These are phyloP conservation scores for Erodium moschatum DNA, from an alignment of 441 rosid species.

Conservation along the genomic window DNA sequence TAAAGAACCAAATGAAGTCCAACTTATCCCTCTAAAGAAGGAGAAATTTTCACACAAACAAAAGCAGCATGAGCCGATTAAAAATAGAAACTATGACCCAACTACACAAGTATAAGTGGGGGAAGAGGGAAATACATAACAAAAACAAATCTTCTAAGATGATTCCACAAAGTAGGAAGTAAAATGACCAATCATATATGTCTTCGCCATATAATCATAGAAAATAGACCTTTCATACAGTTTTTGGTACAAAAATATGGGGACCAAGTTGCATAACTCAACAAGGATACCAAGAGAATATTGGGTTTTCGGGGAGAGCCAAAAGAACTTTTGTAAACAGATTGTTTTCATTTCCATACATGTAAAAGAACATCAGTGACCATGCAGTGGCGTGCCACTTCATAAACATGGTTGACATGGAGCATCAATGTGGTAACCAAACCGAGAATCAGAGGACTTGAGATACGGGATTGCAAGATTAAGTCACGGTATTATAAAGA, in stretches of 20 bases:
- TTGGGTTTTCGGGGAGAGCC: background rate
- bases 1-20: background rate
- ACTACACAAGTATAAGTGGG: background rate
- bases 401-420: background rate
- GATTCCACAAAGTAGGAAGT: background rate
- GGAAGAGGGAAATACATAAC: background rate
- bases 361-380: background rate
- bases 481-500: too few relatives aligned
- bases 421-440: background rate
- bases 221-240: background rate
- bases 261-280: background rate
- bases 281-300: background rate
- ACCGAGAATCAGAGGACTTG: background rate
- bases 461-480: too few relatives aligned
- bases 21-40: background rate
- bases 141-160: background rate
- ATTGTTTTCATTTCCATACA: background rate
- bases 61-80: background rate
- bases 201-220: background rate
- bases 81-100: background rate
- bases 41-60: background rate
- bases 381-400: background rate
- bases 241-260: background rate
- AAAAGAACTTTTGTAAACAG: background rate
- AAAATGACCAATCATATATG: background rate